Percentiles rank a stretch among this genome's conserved stretches.
phyloP scores from a whole-genome alignment of 768 basidiomycete species.

The Collybiopsis luxurians region DNA sequence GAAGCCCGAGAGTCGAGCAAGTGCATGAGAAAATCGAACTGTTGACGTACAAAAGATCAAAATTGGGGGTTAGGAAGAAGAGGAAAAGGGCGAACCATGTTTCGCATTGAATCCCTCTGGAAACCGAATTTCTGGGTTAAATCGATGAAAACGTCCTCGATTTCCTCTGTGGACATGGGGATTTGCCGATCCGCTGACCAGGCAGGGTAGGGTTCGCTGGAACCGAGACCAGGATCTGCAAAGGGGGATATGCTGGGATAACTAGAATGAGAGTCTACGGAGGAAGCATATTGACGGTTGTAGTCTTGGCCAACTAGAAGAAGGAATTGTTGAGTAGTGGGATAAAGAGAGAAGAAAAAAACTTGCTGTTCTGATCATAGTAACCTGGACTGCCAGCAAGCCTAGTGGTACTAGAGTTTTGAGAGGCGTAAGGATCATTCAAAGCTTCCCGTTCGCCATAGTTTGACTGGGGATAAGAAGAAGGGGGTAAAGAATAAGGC shows the following conservation, averaged over 20 bases:
- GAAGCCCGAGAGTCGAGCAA: constrained; percentile 97
- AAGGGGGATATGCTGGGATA: constrained; percentile 58
- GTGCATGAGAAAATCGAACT: constrained; percentile 99
- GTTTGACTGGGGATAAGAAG: constrained; percentile 30
- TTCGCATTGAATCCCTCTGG: constrained; percentile 93
- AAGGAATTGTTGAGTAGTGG: constrained; percentile 15
- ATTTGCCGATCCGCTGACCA: constrained; percentile 93
- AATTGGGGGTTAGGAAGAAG: constrained; percentile 3
- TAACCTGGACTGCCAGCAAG: constrained; percentile 42
- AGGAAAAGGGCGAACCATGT: constrained; percentile 59
- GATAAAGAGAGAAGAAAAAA: constrained; percentile 12
- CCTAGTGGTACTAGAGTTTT: constrained; percentile 53
- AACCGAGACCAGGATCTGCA: constrained; percentile 49
- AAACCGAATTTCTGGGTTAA: constrained; percentile 99
- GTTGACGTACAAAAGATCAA: constrained; percentile 10
- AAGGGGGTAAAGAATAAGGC: constrained; percentile 15
- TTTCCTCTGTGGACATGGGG: constrained; percentile 96
- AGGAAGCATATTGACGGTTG: constrained; percentile 49
- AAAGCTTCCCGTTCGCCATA: constrained; percentile 48
- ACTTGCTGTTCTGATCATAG: constrained; percentile 9
- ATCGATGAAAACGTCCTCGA: constrained; percentile 98
- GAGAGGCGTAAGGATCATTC: constrained; percentile 49
- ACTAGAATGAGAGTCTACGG: constrained; percentile 60
- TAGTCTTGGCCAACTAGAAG: constrained; percentile 29
- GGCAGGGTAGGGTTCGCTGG: constrained; percentile 82